These are phyloP conservation scores for Penicillium salamii DNA, from an alignment of 495 filamentous ascomycete genomes.

Conservation along the genomic window DNA sequence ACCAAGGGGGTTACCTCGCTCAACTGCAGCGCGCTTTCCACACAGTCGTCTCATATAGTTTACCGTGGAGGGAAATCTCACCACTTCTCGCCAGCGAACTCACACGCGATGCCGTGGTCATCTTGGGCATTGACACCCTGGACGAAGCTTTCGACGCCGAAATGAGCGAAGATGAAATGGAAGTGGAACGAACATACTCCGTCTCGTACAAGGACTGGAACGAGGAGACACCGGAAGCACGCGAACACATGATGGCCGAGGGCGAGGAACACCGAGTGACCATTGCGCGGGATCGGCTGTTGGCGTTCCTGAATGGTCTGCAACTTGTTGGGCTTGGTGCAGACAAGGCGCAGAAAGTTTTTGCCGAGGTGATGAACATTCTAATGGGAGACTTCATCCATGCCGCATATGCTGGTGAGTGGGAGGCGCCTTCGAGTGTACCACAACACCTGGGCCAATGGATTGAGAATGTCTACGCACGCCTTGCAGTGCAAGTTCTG, in stretches of 20 bases:
- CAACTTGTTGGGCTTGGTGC: constrained; percentile 72
- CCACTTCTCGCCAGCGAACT: constrained; percentile 53
- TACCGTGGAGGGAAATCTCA: constrained; percentile 50
- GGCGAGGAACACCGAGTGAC: constrained; percentile 33
- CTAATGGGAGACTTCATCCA: constrained; percentile 66
- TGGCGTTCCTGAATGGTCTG: constrained; percentile 58
- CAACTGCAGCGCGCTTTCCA: constrained; percentile 61
- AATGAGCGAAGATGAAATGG: constrained; percentile 34
- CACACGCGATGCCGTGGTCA: constrained; percentile 46
- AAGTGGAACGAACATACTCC: constrained; percentile 35
- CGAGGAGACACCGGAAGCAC: constrained; percentile 23
- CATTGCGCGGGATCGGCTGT: constrained; percentile 50
- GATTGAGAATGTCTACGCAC: constrained; percentile 69
- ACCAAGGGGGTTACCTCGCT: constrained; percentile 36
- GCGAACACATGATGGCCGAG: constrained; percentile 36
- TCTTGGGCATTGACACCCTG: constrained; percentile 54
- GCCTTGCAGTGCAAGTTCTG: constrained; percentile 62
- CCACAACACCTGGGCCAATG: constrained; percentile 60
- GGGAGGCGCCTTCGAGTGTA: constrained; percentile 55
- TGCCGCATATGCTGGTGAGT: constrained; percentile 56
- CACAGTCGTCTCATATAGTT: constrained; percentile 63
- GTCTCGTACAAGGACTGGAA: constrained; percentile 41
- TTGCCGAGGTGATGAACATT: constrained; percentile 70
- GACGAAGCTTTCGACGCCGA: constrained; percentile 15
- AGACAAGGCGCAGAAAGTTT: constrained; percentile 69